Base-by-base conservation (phyloP, 148 eudicot species). In the Chenopodium formosanum region DNA sequence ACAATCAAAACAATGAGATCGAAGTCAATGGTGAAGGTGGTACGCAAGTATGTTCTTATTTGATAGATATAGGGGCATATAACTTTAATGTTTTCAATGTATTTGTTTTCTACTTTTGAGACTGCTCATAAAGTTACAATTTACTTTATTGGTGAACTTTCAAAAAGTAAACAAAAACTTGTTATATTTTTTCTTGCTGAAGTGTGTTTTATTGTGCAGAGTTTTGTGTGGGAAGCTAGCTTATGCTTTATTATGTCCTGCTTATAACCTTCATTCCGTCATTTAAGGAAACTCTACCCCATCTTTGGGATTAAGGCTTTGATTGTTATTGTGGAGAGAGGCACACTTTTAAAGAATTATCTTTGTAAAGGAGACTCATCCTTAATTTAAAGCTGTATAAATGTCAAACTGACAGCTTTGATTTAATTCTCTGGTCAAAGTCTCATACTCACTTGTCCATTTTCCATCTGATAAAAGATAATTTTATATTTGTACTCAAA, bases 1-100 rank as follows among this genome's bases (percentile, higher is more conserved):
- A 80, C 56, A 84, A 81, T 44, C 83, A 53, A 68, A 86, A 80
- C 56, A 84, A 80, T 44, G 88, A 82, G 48, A 84, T 67, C 52
- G 89, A 85, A 73, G 77, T 75, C 23, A 81, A 78, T 71, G 84
- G 75, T 32, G 85, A 86, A 87, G 89, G 27, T 32, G 87, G 82
- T 76, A 40, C 19, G 48, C 87, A 94, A 94, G 99, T 96, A 87
- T 52, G 44, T 60, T 46, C 13, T 78, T 79, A 19, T 60, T 69
- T 48, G 77, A 80, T 29, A 23, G 20, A 27, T 7, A 1, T 62
- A 17, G 31, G 31, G 11, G 9, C 17, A 13, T 2, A n/a, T 58
- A 58, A 16, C 6, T 58, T 58, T 5, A 34, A 62, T 20, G 1
- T 4, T 20, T 20, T 62, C 25, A 58, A 0, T 62, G 23, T 34